phyloP scores from a whole-genome alignment of 164 flowering plant species.

The Macadamia integrifolia region DNA sequence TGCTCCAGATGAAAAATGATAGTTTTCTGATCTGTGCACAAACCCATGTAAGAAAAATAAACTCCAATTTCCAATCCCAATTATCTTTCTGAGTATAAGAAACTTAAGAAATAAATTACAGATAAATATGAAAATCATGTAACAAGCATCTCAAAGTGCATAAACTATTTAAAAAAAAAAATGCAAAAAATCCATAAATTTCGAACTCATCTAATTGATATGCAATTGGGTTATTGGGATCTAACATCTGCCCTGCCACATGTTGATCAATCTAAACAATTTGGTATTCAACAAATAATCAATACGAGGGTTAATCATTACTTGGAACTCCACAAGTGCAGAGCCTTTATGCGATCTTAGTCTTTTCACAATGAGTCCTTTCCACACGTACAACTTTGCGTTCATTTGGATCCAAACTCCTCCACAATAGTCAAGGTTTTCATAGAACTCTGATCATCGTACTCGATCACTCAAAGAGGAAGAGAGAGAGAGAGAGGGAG shows the following conservation, averaged over 20 bases:
- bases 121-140: neutral
- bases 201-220: constrained; percentile 65
- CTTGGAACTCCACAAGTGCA: too few relatives aligned
- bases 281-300: neutral
- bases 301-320: too few relatives aligned
- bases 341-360: too few relatives aligned
- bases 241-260: constrained; percentile 26
- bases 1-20: neutral
- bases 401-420: too few relatives aligned
- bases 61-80: neutral
- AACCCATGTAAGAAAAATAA: neutral
- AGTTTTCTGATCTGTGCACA: neutral
- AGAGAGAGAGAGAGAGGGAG: too few relatives aligned
- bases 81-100: neutral
- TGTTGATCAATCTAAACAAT: constrained; percentile 33
- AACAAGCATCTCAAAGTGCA: neutral
- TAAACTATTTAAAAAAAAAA: neutral
- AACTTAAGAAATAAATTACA: neutral
- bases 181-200: constrained; percentile 18
- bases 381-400: too few relatives aligned
- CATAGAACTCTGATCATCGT: too few relatives aligned
- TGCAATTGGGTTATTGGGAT: constrained; percentile 68
- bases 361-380: too few relatives aligned
- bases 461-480: too few relatives aligned
- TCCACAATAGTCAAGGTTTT: too few relatives aligned